Conservation (phyloP, 2,329 filamentous ascomycete species). For the Alternaria ventricosa region DNA sequence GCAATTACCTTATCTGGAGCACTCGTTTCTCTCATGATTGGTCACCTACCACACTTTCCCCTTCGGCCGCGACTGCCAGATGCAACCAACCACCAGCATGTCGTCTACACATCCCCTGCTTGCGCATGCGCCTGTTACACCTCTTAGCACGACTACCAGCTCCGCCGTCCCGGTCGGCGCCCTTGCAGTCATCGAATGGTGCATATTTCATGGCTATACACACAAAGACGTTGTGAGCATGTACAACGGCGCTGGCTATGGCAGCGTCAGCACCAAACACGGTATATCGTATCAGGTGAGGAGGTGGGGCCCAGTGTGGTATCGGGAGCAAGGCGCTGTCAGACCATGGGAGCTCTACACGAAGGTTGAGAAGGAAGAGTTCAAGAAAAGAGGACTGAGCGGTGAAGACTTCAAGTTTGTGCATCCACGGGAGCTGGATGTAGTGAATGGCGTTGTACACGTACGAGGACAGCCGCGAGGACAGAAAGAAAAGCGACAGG, state of each 20-base stretch:
- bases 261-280: background rate
- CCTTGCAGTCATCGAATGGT: background rate
- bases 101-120: background rate
- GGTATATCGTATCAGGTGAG: background rate
- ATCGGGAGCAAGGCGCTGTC: background rate
- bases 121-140: background rate
- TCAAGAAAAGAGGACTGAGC: background rate
- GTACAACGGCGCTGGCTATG: background rate
- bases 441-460: background rate
- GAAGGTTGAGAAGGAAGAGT: background rate
- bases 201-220: background rate
- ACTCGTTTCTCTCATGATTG: background rate
- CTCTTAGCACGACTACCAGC: background rate
- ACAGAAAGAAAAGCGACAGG: background rate
- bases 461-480: background rate
- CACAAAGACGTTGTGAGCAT: background rate
- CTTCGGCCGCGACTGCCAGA: background rate
- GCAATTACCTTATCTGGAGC: background rate
- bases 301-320: background rate
- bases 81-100: background rate
- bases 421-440: background rate
- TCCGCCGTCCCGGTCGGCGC: background rate
- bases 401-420: background rate
- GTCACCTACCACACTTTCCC: background rate
- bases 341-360: background rate